A percentile compares a stretch with the other conserved stretches of the same genome.
These are phyloP conservation scores for Trichosporon sp. DNA, from an alignment of 1,284 basidiomycete genomes.

Conservation along the genomic window DNA sequence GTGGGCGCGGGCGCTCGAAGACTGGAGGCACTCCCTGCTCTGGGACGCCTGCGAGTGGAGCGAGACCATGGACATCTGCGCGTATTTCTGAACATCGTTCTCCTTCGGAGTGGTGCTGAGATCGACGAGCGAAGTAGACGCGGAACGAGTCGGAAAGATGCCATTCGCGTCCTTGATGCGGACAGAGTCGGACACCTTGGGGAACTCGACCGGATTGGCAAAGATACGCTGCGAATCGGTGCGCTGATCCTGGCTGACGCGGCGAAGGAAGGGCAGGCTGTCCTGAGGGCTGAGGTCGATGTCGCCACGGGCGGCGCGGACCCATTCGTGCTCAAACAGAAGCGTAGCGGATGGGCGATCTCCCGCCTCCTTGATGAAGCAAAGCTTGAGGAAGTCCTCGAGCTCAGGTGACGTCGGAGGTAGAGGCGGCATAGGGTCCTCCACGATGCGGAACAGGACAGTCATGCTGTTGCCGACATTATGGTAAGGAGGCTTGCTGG, in stretches of 20 bases:
- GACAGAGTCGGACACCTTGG: slow-evolving; percentile 1
- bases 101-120: slow-evolving; percentile 19
- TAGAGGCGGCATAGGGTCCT: slow-evolving; percentile 82
- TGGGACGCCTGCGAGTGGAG: slow-evolving; percentile 29
- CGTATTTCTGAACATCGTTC: background rate
- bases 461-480: slow-evolving; percentile 84
- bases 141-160: slow-evolving; percentile 22
- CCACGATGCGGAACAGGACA: slow-evolving; percentile 96
- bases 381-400: slow-evolving; percentile 74
- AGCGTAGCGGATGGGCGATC: slow-evolving; percentile 76
- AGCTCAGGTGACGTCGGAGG: slow-evolving; percentile 75
- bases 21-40: slow-evolving; percentile 31
- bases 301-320: slow-evolving; percentile 56
- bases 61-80: slow-evolving; percentile 31
- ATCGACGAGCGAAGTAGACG: slow-evolving; percentile 28
- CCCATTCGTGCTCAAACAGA: slow-evolving; percentile 87
- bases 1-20: slow-evolving; percentile 61
- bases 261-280: slow-evolving; percentile 87
- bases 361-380: slow-evolving; percentile 84
- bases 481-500: slow-evolving; percentile 85
- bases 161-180: slow-evolving; percentile 10
- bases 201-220: slow-evolving; percentile 14
- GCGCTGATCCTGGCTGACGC: slow-evolving; percentile 75
- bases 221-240: slow-evolving; percentile 61
- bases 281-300: slow-evolving; percentile 70